Evolutionary conservation across 139 green algal species (phyloP).

Genomic region (Chlamydomonas asymmetrica): DNA sequence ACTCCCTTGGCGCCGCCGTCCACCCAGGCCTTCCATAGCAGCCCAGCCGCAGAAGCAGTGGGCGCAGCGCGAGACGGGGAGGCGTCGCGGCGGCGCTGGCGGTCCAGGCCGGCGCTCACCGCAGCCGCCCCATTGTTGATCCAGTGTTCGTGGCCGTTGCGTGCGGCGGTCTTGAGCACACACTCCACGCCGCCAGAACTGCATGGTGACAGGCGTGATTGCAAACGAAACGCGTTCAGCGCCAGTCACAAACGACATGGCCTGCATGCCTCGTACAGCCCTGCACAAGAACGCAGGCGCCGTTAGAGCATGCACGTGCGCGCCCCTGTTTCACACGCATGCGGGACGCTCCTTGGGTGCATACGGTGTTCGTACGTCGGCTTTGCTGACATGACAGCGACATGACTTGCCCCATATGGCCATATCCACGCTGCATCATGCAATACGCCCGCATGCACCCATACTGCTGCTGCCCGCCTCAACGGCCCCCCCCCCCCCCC

Average conservation of each 20-base stretch:
- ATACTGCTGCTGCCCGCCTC: background rate
- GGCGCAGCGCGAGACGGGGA: too few relatives aligned
- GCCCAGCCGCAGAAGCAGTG: too few relatives aligned
- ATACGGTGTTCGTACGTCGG: background rate
- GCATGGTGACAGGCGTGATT: too few relatives aligned
- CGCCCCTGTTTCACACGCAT: background rate
- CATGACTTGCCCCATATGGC: slow-evolving; percentile 4
- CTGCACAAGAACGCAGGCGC: background rate
- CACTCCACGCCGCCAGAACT: slow-evolving; percentile 10
- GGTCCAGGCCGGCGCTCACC: background rate
- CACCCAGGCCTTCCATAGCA: background rate
- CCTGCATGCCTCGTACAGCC: too few relatives aligned
- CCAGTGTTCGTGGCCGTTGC: slow-evolving; percentile 11
- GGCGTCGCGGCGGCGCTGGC: background rate
- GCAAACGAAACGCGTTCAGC: too few relatives aligned
- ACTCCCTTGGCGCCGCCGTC: background rate
- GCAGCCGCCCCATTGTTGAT: background rate
- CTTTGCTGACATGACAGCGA: background rate
- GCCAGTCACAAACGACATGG: too few relatives aligned
- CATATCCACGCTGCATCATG: background rate
- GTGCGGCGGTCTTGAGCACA: slow-evolving; percentile 22
- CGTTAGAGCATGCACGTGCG: background rate
- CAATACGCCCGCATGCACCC: background rate
- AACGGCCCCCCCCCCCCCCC: background rate
- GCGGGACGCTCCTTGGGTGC: background rate